Evolutionary conservation across 352 stramenopile genomes (phyloP).

Genomic region (Phytophthora fragariae): DNA sequence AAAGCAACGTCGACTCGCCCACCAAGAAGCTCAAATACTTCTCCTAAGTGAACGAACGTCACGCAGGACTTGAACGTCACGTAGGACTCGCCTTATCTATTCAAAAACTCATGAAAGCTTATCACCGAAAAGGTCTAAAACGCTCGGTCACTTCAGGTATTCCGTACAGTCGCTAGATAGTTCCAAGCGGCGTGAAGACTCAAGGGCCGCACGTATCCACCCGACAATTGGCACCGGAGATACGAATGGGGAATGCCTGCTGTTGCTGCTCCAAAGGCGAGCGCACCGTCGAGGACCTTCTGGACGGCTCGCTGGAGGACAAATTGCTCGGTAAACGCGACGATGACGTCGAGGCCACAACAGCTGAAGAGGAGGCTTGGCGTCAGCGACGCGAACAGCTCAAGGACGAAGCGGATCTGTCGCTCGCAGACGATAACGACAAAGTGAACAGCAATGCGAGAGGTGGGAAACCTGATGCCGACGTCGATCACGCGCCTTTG

Average conservation of each 20-base stretch:
- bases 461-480: neutral
- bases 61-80: neutral
- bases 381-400: constrained; percentile 36
- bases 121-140: neutral
- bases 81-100: constrained; percentile 3
- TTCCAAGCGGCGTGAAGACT: constrained; percentile 8
- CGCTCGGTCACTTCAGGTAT: neutral
- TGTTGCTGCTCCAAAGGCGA: constrained; percentile 52
- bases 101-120: neutral
- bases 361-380: constrained; percentile 42
- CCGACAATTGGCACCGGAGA: constrained; percentile 11
- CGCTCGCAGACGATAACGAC: constrained; percentile 23
- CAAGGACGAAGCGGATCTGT: constrained; percentile 36
- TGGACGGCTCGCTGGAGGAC: constrained; percentile 56
- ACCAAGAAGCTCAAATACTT: constrained; percentile 89
- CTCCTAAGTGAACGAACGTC: constrained; percentile 40
- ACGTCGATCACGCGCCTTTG: constrained; percentile 8
- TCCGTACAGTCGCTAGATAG: constrained; percentile 3
- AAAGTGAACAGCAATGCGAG: constrained; percentile 2
- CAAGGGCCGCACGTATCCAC: constrained; percentile 35
- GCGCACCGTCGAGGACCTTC: constrained; percentile 43
- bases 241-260: constrained; percentile 49
- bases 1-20: constrained; percentile 77
- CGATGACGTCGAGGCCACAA: constrained; percentile 32
- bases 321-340: constrained; percentile 57